Evolutionary conservation across 805 yeast species (phyloP), one percentile per base, ranked within the genome.

Genomic region (Hermanozyma aechmeae): DNA sequence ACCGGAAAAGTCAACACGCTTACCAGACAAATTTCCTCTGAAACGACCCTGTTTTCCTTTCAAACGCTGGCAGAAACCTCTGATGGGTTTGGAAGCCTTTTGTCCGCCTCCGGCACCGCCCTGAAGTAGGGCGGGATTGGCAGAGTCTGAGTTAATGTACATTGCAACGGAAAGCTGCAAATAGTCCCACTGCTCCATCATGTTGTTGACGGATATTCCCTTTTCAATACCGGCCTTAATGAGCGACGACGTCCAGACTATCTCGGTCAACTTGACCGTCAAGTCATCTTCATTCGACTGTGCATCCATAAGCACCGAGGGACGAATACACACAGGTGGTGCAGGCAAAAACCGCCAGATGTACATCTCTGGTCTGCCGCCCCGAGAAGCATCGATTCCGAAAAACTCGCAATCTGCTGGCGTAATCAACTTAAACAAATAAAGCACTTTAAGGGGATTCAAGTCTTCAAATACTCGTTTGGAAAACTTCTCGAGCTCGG

Each of bases 141-240:
- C 92, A 17, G 95, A 80, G 56, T 92, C 99, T 1, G 96, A 84
- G 53, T 92, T 92, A 46, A 92, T 92, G 53, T 92, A 92, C 85
- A 92, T 83, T 13, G 98, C 99, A 27, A 92, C 87, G 1, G 95
- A 82, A 29, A 92, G 66, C 57, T 92, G 99, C 40, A 92, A 60
- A 51, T 84, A 92, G 50, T 92, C 99, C 99, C 99, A 92, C 50
- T 92, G 98, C 49, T 89, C 97, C 96, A 92, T 87, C 57, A 92
- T 67, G 46, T 84, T 84, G 40, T 85, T 83, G 47, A 93, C 78
- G 11, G 96, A 76, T 37, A 89, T 83, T 34, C 98, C 98, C 51
- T 86, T 89, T 38, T 87, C 95, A 29, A 92, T 74, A 35, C 96
- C 98, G 0, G 96, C 95, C 41, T 85, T 73, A 45, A 92, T 92